Evolutionary conservation across 2,329 filamentous ascomycete species (phyloP), one percentile per base, ranked within the genome.

Genomic region (Neonectria punicea): DNA sequence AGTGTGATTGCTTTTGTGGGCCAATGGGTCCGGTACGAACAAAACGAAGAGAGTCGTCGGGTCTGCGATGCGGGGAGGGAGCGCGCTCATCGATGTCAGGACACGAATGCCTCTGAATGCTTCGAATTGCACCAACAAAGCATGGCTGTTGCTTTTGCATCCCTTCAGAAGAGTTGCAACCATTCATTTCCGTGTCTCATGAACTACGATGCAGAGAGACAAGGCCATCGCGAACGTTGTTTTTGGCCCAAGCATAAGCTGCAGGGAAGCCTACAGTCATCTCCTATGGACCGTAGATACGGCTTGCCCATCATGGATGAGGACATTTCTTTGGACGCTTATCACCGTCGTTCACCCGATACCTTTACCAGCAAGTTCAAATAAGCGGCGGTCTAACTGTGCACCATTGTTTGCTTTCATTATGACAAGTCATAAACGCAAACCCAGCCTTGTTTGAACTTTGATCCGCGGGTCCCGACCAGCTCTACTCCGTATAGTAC

Each of bases 1-100:
- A 53, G 18, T 36, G 62, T 22, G 8, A 9, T 10, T 2, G 30
- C 13, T 61, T 68, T 68, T 69, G 58, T 71, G 66, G 55, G 20
- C 58, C 64, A 67, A 34, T 61, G 18, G 61, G 46, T 56, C 58
- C 51, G 56, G 41, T 32, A 58, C 51, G 54, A 53, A 36, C 50
- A 13, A 54, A 30, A 39, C 30, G 22, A 43, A 30, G 14, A 32
- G 53, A 25, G 44, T 30, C 47, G 58, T 25, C 25, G 5, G 25
- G 25, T 25, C 25, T 25, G 32, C 53, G 10, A 34, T 5, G 32
- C 32, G 53, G 28, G 59, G 14, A 49, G 34, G 25, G 30, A 43
- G 34, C 10, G 58, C 28, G 28, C 32, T 54, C 34, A 28, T n/a
- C 49, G 44, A 39, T 32, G 28, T 20, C 28, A n/a, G 14, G 28